These are phyloP conservation scores for Osmanthus fragrans DNA, from an alignment of 257 asterid species.

Conservation along the genomic window DNA sequence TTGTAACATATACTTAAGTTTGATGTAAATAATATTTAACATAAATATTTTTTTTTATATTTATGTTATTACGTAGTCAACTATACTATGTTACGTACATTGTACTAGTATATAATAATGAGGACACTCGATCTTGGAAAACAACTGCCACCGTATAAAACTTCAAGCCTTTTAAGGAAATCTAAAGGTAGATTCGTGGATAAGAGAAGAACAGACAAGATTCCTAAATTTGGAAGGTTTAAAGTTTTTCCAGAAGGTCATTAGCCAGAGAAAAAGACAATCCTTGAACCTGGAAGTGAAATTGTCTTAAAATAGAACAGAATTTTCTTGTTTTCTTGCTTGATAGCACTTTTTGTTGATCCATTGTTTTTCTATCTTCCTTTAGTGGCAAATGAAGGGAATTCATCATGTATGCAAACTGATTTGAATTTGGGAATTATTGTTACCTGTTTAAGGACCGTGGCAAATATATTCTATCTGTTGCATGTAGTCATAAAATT, in stretches of 20 bases:
- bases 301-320: conserved; percentile 74
- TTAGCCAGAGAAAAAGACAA: conserved; percentile 41
- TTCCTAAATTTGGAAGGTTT: conserved; percentile 54
- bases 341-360: conserved; percentile 77
- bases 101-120: too few species aligned
- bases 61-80: too few species aligned
- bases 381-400: conserved; percentile 49
- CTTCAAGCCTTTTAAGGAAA: conserved; percentile 43
- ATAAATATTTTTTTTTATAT: too few species aligned
- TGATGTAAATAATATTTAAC: too few species aligned
- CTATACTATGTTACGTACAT: too few species aligned
- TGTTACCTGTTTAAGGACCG: conserved; percentile 67
- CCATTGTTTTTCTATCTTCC: conserved; percentile 83
- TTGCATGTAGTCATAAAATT: conserved; percentile 67
- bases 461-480: conserved; percentile 72
- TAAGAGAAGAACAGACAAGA: conserved; percentile 22
- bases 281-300: conserved; percentile 84
- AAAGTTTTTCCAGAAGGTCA: conserved; percentile 69
- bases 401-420: too few species aligned
- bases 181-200: conserved; percentile 44
- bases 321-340: conserved; percentile 66
- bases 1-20: too few species aligned
- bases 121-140: too few species aligned
- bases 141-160: conserved; percentile 36
- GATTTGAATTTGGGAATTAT: conserved; percentile 62